Percentiles rank a stretch among this genome's conserved stretches.
Evolutionary conservation across 2,329 filamentous ascomycete genomes (phyloP).

Genomic region (Venturia pyrina): DNA sequence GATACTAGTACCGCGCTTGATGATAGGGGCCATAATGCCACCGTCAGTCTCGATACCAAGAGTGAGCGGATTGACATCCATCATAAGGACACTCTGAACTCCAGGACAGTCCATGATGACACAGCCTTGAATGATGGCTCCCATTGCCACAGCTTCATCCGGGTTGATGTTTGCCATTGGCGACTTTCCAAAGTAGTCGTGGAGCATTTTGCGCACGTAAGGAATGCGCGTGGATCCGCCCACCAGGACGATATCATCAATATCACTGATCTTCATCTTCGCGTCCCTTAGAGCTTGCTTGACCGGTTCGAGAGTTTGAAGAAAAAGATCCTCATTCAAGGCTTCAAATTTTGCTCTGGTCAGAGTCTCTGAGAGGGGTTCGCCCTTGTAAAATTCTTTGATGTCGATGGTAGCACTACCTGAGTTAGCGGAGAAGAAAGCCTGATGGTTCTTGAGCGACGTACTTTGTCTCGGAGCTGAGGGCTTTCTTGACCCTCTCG

Average conservation of each 20-base stretch:
- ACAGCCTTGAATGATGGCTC: constrained; percentile 8
- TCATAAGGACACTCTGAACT: constrained; percentile 5
- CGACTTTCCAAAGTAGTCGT: constrained; percentile 8
- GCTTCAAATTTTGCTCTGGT: constrained; percentile 8
- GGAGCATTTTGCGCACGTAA: background rate
- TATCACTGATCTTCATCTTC: constrained; percentile 1
- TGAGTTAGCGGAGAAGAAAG: background rate
- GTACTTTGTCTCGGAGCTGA: background rate
- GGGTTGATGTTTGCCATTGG: constrained; percentile 6
- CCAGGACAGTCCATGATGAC: constrained; percentile 1
- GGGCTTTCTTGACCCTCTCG: constrained; percentile 3
- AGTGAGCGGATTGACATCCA: constrained; percentile 11
- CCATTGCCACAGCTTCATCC: constrained; percentile 6
- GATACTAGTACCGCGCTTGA: constrained; percentile 9
- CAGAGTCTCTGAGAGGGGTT: background rate
- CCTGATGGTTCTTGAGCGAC: background rate
- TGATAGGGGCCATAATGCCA: constrained; percentile 8
- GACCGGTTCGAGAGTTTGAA: constrained; percentile 4
- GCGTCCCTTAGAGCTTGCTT: constrained; percentile 9
- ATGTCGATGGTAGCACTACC: background rate
- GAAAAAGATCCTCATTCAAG: constrained; percentile 8
- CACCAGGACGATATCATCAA: constrained; percentile 10
- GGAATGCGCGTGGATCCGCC: constrained; percentile 9
- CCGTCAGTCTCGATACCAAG: constrained; percentile 9
- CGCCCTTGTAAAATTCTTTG: background rate